phyloP scores from a whole-genome alignment of 225 moss, liverwort and hornwort genomes.

The Pseudisothecium myosuroides region DNA sequence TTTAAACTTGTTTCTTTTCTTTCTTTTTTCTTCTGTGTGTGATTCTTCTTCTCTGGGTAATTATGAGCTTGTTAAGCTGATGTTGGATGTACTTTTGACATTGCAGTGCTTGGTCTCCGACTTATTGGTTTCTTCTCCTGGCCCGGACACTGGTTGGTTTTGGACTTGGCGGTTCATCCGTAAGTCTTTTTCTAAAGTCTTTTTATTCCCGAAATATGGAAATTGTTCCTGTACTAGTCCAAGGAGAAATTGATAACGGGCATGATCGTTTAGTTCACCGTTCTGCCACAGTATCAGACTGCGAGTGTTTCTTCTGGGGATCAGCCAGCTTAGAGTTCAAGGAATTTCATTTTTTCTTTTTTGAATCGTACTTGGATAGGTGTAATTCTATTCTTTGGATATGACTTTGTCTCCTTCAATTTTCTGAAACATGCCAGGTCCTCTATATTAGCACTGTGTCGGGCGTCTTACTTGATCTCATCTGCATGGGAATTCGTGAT shows the following conservation, averaged over 20 bases:
- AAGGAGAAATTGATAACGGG: background rate
- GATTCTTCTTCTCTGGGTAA: background rate
- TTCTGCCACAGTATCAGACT: background rate
- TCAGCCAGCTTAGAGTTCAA: background rate
- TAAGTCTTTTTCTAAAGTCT: slow-evolving; percentile 16
- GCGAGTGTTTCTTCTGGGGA: background rate
- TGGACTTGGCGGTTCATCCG: slow-evolving; percentile 87
- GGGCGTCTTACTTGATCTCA: background rate
- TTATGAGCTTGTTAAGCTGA: background rate
- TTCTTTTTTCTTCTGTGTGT: background rate
- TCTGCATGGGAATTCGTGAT: background rate
- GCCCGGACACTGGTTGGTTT: slow-evolving; percentile 76
- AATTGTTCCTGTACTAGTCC: background rate
- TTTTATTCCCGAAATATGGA: background rate
- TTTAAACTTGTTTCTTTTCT: background rate
- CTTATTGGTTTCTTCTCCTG: slow-evolving; percentile 71
- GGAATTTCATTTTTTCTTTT: background rate
- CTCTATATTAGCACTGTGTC: background rate
- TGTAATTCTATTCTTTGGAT: background rate
- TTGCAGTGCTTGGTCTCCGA: slow-evolving; percentile 87
- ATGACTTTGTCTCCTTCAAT: background rate
- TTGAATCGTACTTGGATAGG: background rate
- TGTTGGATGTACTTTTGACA: background rate
- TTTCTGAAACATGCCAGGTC: background rate
- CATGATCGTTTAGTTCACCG: background rate